A percentile compares a stretch with the other conserved stretches of the same genome.
These are phyloP conservation scores for Penicillium daleae DNA, from an alignment of 495 filamentous ascomycete genomes.

Conservation along the genomic window DNA sequence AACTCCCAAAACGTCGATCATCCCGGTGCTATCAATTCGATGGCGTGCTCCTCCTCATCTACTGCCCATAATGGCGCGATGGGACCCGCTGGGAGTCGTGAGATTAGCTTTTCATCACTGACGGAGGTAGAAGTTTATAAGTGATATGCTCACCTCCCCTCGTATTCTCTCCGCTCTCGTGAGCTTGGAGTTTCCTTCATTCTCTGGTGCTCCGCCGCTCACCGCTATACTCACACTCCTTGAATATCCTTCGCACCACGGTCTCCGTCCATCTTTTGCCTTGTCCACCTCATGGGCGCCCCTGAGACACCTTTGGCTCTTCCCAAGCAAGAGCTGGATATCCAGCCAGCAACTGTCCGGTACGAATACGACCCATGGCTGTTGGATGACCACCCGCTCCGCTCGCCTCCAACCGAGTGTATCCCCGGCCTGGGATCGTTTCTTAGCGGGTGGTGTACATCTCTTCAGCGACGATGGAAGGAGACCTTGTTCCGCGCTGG, in stretches of 20 bases:
- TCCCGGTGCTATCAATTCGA: constrained; percentile 22
- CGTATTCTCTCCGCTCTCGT: background rate
- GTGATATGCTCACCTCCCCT: constrained; percentile 4
- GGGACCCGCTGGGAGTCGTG: constrained; percentile 14
- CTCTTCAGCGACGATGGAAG: constrained; percentile 25
- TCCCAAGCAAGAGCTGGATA: constrained; percentile 14
- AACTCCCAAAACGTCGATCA: constrained; percentile 16
- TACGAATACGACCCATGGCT: constrained; percentile 41
- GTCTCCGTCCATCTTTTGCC: background rate
- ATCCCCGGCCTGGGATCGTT: constrained; percentile 32
- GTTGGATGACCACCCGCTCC: constrained; percentile 47
- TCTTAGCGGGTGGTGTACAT: constrained; percentile 20
- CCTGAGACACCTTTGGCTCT: background rate
- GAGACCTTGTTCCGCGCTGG: constrained; percentile 29
- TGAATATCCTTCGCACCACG: background rate
- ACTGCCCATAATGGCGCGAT: constrained; percentile 28
- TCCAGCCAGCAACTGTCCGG: constrained; percentile 12
- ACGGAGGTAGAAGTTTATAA: background rate
- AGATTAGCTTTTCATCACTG: background rate
- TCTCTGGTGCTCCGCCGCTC: background rate
- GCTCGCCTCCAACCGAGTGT: constrained; percentile 43
- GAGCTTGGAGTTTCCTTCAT: background rate
- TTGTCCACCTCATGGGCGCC: background rate
- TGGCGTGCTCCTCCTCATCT: constrained; percentile 30
- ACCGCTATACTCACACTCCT: background rate